phyloP scores from a whole-genome alignment of 495 filamentous ascomycete species.

The Clavariopsis aquatica region DNA sequence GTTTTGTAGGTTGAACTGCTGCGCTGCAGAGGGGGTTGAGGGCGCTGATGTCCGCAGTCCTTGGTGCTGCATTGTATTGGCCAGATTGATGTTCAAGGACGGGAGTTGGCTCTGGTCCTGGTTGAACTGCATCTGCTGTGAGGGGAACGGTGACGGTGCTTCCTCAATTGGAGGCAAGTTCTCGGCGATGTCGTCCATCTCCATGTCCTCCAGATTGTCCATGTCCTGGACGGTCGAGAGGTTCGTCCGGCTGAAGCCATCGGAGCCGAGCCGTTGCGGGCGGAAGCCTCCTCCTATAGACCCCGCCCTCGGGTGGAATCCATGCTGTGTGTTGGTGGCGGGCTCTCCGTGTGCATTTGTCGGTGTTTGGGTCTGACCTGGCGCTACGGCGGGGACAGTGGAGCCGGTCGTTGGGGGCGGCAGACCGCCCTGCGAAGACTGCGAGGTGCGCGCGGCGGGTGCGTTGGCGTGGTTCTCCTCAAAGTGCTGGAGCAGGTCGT shows the following conservation, averaged over 20 bases:
- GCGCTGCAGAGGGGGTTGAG: constrained; percentile 75
- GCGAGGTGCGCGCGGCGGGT: constrained; percentile 56
- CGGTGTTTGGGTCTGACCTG: constrained; percentile 16
- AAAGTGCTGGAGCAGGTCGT: constrained; percentile 94
- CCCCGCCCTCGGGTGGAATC: constrained; percentile 25
- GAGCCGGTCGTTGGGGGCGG: constrained; percentile 51
- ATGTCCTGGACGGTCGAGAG: constrained; percentile 63
- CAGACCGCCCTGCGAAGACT: constrained; percentile 51
- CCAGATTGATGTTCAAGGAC: constrained; percentile 72
- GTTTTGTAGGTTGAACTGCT: constrained; percentile 69
- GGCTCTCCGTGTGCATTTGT: constrained; percentile 49
- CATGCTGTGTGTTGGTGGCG: constrained; percentile 33
- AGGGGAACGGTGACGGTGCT: constrained; percentile 52
- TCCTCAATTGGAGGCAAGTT: constrained; percentile 55
- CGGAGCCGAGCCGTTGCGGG: constrained; percentile 40
- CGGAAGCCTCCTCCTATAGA: constrained; percentile 14
- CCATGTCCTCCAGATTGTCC: constrained; percentile 92
- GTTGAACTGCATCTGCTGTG: constrained; percentile 66
- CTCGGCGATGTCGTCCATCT: constrained; percentile 76
- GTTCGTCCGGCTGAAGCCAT: constrained; percentile 40
- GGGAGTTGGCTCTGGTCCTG: constrained; percentile 63
- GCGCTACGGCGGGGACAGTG: constrained; percentile 12
- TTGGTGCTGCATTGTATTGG: constrained; percentile 65
- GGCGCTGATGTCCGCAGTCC: constrained; percentile 83
- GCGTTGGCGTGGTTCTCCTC: constrained; percentile 85